Conservation (phyloP, 192 early-diverging fungal genomes). For the Chytriomyces sp. region DNA sequence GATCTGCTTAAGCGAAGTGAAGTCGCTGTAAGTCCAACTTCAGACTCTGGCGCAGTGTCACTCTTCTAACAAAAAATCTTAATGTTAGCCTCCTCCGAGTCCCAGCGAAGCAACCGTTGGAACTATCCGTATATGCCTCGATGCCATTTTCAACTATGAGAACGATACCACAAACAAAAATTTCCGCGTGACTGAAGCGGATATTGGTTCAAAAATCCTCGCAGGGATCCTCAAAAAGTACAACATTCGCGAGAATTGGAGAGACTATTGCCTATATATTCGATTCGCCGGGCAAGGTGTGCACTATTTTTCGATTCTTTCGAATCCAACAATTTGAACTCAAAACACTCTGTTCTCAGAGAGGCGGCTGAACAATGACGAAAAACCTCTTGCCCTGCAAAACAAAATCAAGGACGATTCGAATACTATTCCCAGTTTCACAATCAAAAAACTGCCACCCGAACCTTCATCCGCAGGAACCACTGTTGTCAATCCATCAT, state of each 20-base stretch:
- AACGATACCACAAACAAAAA: conserved; percentile 79
- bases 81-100: neutral
- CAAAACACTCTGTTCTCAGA: conserved; percentile 40
- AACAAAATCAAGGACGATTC: conserved; percentile 25
- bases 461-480: conserved; percentile 39
- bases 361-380: conserved; percentile 74
- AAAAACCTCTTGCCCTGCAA: conserved; percentile 68
- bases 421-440: no score
- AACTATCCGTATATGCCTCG: conserved; percentile 85
- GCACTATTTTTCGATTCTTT: conserved; percentile 34
- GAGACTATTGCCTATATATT: conserved; percentile 83
- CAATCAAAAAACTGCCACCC: conserved; percentile 10
- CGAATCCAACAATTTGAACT: neutral
- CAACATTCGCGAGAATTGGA: conserved; percentile 86
- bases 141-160: conserved; percentile 67
- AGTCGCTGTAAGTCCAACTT: conserved; percentile 6
- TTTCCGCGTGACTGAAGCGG: conserved; percentile 79
- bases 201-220: conserved; percentile 85
- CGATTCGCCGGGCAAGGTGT: conserved; percentile 60
- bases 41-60: neutral
- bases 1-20: neutral
- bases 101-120: conserved; percentile 49
- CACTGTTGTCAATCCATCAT: conserved; percentile 66
- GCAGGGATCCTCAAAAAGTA: conserved; percentile 88
- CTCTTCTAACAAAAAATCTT: no score